Evolutionary conservation across 371 early-diverging fungal genomes (phyloP).

Genomic region (Astathelohania contejeani): DNA sequence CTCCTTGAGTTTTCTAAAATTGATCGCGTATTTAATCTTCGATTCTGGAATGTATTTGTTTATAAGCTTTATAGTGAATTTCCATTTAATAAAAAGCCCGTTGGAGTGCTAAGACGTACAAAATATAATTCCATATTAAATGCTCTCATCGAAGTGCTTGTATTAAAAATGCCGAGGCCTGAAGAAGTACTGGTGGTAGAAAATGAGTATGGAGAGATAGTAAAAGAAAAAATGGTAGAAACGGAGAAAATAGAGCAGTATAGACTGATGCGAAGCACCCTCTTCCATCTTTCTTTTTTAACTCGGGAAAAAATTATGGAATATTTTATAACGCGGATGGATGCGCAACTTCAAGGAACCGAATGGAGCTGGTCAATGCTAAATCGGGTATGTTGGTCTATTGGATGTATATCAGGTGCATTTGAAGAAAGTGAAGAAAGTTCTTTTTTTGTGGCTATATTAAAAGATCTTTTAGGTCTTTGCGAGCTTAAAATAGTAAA

Average conservation of each 20-base stretch:
- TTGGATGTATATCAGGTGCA: constrained; percentile 87
- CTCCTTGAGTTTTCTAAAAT: constrained; percentile 27
- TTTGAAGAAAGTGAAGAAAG: constrained; percentile 85
- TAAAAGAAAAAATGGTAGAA: constrained; percentile 86
- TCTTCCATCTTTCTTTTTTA: constrained; percentile 40
- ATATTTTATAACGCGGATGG: constrained; percentile 32
- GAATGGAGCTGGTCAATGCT: constrained; percentile 87
- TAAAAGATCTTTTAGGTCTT: constrained; percentile 78
- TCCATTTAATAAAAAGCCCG: constrained; percentile 22
- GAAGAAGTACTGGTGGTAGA: constrained; percentile 77
- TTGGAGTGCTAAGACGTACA: constrained; percentile 27
- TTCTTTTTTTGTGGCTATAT: constrained; percentile 81
- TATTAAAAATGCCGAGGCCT: constrained; percentile 51
- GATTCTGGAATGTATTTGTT: constrained; percentile 34
- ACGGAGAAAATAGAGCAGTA: constrained; percentile 88
- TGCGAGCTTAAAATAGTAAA: constrained; percentile 82
- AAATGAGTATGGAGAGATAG: constrained; percentile 97
- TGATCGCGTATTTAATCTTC: constrained; percentile 31
- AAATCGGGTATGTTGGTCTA: constrained; percentile 94
- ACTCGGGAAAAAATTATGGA: constrained; percentile 28
- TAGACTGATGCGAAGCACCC: constrained; percentile 68
- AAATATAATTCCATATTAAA: constrained; percentile 33
- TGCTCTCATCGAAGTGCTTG: constrained; percentile 27
- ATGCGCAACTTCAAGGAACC: constrained; percentile 6
- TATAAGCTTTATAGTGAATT: constrained; percentile 34